Base-by-base conservation (phyloP, 495 filamentous ascomycete genomes). In the Bacidia rubella region DNA sequence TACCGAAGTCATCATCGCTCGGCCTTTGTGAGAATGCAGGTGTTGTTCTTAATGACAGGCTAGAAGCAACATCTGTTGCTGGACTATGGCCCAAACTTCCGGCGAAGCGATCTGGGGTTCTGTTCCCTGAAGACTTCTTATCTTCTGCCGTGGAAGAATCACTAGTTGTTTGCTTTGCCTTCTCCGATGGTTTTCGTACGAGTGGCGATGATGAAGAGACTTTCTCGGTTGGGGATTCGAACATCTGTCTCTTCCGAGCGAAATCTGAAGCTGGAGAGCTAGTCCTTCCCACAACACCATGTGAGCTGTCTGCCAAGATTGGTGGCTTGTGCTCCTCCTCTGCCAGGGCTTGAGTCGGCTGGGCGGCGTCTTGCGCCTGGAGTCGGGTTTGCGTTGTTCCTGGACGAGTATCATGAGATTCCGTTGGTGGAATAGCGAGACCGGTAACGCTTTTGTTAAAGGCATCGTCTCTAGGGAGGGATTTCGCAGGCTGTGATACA, bases 221-320 rank as follows among this genome's bases (percentile, higher is more conserved):
- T n/a, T 38, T 50, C 10, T 50, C 47, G 2, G 25, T n/a, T 2
- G 47, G n/a, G 9, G 29, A 32, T 12, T 50, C 47, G 17, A 50
- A 50, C 24, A 50, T 50, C 17, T 50, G 47, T 50, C 47, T 21
- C 22, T 50, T 50, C 15, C 47, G 47, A 38, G 47, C 47, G 38
- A 50, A 50, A 7, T 50, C 47, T 21, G 47, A 50, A 5, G 22
- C 15, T 12, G 47, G 47, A n/a, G 47, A 50, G 26, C 25, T 19
- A 12, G 32, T 38, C 25, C 26, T 19, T 21, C 47, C 32, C 23
- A 20, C 3, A 17, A 15, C 32, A 4, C 23, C 20, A 11, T 22
- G 25, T 17, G 15, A 7, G 20, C 9, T 17, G 38, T 29, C 47
- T 2, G 23, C 2, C 10, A n/a, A 38, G 17, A 25, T 32, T 3